These are phyloP conservation scores for Oenanthe javanica DNA, from an alignment of 140 eudicot genomes.

Conservation along the genomic window DNA sequence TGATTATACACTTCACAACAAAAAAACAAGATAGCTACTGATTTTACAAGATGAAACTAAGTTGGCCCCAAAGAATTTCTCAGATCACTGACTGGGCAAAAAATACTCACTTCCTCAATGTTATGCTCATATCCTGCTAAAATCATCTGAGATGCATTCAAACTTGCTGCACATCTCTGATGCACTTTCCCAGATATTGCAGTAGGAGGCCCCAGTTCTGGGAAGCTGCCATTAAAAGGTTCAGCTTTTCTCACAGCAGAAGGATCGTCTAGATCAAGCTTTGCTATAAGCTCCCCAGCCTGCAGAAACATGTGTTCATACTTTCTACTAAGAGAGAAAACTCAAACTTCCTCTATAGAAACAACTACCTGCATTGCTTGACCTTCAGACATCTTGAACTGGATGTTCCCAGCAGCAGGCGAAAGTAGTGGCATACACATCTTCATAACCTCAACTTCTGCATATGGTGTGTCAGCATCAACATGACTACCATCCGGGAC, in stretches of 20 bases:
- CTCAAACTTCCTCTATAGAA: background rate
- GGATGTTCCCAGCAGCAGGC: constrained; percentile 85
- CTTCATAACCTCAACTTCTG: constrained; percentile 98
- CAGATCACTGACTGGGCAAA: constrained; percentile 13
- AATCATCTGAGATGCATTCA: constrained; percentile 94
- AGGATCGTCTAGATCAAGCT: constrained; percentile 91
- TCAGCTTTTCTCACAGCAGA: constrained; percentile 99
- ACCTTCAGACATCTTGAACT: constrained; percentile 85
- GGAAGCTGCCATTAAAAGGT: constrained; percentile 82
- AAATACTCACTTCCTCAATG: constrained; percentile 68
- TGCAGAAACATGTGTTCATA: constrained; percentile 18
- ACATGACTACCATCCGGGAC: constrained; percentile 80
- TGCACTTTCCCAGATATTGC: constrained; percentile 97
- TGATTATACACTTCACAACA: background rate
- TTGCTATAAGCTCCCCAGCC: constrained; percentile 97
- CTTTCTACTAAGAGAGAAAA: constrained; percentile 1
- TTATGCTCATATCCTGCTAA: constrained; percentile 97
- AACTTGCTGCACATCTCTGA: constrained; percentile 92
- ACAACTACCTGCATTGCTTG: constrained; percentile 95
- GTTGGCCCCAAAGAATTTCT: background rate
- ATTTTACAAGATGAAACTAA: background rate
- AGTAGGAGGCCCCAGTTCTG: constrained; percentile 80
- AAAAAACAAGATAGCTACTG: background rate
- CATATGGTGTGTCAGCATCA: constrained; percentile 95
- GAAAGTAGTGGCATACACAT: constrained; percentile 99